Conservation (phyloP, 139 green algal species). For the Spirogloea muscicola region DNA sequence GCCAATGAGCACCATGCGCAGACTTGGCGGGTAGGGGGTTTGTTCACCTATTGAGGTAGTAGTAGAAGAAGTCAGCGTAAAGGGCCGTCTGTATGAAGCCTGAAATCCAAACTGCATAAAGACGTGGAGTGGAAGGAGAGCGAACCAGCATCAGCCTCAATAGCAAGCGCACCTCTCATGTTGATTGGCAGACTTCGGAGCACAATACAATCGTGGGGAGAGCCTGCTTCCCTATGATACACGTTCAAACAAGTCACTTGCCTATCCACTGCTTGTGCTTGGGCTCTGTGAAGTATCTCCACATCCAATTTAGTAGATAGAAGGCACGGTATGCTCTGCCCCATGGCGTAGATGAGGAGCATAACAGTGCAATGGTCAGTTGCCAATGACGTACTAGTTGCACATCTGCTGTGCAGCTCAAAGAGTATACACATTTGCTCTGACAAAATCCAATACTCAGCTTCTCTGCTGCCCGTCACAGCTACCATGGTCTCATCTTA, state of each 20-base stretch:
- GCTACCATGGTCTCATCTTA: too few species aligned
- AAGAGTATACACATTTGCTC: too few species aligned
- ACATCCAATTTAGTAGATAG: constrained; percentile 99
- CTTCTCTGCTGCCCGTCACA: too few species aligned
- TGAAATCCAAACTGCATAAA: constrained; percentile 69
- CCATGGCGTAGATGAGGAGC: background rate
- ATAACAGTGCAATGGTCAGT: background rate
- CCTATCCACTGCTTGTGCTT: constrained; percentile 87
- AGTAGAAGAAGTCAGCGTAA: constrained; percentile 99
- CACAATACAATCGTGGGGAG: too few species aligned
- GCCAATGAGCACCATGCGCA: background rate
- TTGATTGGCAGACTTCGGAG: too few species aligned
- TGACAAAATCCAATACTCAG: too few species aligned
- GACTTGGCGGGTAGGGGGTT: background rate
- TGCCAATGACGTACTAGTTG: too few species aligned
- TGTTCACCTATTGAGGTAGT: constrained; percentile 67
- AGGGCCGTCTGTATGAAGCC: constrained; percentile 87
- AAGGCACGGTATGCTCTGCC: constrained; percentile 76
- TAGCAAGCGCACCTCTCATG: too few species aligned
- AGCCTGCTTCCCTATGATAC: too few species aligned
- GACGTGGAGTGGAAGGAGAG: constrained; percentile 39
- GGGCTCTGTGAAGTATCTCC: constrained; percentile 86
- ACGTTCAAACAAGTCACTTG: constrained; percentile 38
- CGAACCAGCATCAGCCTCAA: too few species aligned
- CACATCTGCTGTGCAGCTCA: too few species aligned